phyloP scores from a whole-genome alignment of 768 basidiomycete genomes.

The Panaeolus cyanescens region DNA sequence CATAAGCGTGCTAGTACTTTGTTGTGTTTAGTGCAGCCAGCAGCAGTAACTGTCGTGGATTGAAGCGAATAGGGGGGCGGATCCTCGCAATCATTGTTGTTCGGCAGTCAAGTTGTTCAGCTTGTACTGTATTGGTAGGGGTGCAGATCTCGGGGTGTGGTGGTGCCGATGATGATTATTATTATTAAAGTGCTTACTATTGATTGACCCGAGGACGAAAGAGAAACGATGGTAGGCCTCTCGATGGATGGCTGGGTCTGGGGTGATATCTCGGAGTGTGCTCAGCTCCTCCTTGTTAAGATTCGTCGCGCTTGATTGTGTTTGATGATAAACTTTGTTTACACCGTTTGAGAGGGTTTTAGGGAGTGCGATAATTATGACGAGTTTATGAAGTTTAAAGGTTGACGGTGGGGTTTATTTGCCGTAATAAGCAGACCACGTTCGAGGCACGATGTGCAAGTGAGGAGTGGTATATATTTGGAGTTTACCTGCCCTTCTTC shows the following conservation, averaged over 20 bases:
- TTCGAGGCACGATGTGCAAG: neutral
- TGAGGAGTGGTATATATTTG: neutral
- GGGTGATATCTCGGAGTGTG: too few species aligned
- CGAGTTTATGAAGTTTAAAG: neutral
- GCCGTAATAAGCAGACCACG: slow-evolving; percentile 3
- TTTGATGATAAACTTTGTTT: too few species aligned
- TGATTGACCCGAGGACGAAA: slow-evolving; percentile 2
- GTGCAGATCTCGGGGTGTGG: neutral
- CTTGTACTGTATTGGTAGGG: too few species aligned
- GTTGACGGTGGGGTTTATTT: neutral
- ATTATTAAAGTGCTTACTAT: neutral
- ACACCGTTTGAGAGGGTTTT: too few species aligned
- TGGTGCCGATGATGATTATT: neutral
- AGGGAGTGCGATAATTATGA: neutral
- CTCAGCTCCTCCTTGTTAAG: too few species aligned
- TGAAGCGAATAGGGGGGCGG: neutral
- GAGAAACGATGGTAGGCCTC: too few species aligned
- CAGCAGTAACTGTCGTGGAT: neutral
- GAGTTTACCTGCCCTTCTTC: neutral
- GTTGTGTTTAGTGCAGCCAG: neutral
- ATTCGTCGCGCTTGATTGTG: too few species aligned
- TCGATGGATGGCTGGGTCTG: too few species aligned
- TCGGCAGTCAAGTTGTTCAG: too few species aligned
- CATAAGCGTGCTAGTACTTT: neutral
- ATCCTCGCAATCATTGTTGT: neutral